Evolutionary conservation across 805 yeast species (phyloP).

Genomic region (Saturnispora serradocipensis): DNA sequence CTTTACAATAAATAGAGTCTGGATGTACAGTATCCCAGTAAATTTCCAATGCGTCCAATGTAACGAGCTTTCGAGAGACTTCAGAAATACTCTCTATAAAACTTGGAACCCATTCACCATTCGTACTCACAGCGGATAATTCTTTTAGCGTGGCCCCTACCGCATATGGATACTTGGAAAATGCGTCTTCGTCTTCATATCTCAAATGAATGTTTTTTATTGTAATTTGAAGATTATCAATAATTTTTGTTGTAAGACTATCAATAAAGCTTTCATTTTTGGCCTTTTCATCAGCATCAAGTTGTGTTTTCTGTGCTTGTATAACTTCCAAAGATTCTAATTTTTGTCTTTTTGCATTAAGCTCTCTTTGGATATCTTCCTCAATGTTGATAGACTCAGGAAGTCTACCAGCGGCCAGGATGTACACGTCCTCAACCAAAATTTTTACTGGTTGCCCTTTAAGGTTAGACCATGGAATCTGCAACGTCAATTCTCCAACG

Average conservation of each 20-base stretch:
- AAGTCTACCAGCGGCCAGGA: conserved; percentile 70
- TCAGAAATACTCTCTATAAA: conserved; percentile 65
- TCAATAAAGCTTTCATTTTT: conserved; percentile 80
- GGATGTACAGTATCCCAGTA: conserved; percentile 73
- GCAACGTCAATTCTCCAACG: conserved; percentile 78
- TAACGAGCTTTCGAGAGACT: conserved; percentile 67
- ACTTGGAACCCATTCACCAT: conserved; percentile 74
- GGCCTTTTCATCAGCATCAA: conserved; percentile 27
- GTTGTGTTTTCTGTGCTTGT: conserved; percentile 32
- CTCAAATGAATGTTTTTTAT: conserved; percentile 86
- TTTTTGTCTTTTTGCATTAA: conserved; percentile 57
- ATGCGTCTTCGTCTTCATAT: conserved; percentile 71
- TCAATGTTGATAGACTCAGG: conserved; percentile 44
- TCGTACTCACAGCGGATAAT: conserved; percentile 85
- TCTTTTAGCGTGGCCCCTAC: conserved; percentile 79
- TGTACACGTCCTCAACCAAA: conserved; percentile 73
- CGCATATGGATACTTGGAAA: conserved; percentile 69
- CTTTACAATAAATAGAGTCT: conserved; percentile 36
- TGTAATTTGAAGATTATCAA: conserved; percentile 86
- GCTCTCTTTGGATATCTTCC: conserved; percentile 51
- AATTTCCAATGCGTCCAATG: conserved; percentile 62
- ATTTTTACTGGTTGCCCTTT: conserved; percentile 89
- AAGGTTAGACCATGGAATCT: conserved; percentile 94
- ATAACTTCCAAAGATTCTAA: conserved; percentile 58
- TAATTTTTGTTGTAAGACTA: conserved; percentile 75